A percentile compares a stretch with the other conserved stretches of the same genome.
These are phyloP conservation scores for Colletotrichum shisoi DNA, from an alignment of 2,329 filamentous ascomycete genomes.

Conservation along the genomic window DNA sequence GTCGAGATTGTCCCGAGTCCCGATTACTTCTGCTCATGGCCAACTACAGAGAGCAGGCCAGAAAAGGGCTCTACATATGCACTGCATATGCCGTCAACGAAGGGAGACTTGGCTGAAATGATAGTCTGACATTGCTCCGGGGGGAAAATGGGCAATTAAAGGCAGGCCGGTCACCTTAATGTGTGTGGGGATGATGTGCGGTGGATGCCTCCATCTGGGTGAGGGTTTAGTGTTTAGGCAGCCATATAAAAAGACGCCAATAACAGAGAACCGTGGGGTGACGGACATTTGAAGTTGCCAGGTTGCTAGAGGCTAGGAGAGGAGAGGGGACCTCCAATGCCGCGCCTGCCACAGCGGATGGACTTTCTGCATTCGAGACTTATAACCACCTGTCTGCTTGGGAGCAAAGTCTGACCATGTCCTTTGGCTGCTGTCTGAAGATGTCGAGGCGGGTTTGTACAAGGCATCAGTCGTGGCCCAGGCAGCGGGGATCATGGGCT, in stretches of 20 bases:
- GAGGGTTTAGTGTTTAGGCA: constrained; percentile 36
- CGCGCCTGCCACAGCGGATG: constrained; percentile 1
- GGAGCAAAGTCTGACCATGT: neutral
- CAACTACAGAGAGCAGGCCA: neutral
- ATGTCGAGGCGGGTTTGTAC: neutral
- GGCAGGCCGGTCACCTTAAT: constrained; percentile 4
- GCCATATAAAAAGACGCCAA: constrained; percentile 30
- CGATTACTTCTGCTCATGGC: neutral
- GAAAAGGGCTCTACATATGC: neutral
- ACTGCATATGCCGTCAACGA: neutral
- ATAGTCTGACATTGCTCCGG: constrained; percentile 4
- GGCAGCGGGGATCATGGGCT: no score
- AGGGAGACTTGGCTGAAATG: neutral
- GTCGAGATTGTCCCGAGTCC: neutral
- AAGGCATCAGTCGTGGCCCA: neutral
- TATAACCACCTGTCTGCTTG: neutral
- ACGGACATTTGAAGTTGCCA: neutral
- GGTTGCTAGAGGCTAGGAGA: neutral
- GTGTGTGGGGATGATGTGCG: neutral
- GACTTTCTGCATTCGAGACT: constrained; percentile 1
- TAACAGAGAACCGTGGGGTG: constrained; percentile 10
- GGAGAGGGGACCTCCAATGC: neutral
- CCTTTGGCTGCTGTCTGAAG: neutral
- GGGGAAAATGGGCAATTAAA: constrained; percentile 1
- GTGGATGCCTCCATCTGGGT: constrained; percentile 19